These are phyloP conservation scores for Botrytis hyacinthi DNA, from an alignment of 2,329 filamentous ascomycete species.

Conservation along the genomic window DNA sequence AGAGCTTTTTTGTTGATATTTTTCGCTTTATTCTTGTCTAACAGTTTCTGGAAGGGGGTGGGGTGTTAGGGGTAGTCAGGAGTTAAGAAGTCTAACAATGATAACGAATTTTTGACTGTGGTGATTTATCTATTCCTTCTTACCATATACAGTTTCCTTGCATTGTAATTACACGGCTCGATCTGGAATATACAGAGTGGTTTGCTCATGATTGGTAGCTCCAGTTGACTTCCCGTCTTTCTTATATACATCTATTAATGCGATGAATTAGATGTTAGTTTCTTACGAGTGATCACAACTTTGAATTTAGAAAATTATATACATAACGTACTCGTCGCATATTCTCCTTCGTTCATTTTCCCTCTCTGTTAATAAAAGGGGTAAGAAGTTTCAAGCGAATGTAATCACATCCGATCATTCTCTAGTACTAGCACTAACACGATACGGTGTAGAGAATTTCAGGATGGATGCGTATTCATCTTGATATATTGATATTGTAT, in stretches of 20 bases:
- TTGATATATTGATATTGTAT: too few species aligned
- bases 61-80: too few species aligned
- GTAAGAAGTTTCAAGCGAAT: not conserved
- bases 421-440: too few species aligned
- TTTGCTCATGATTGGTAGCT: not conserved
- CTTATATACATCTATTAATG: not conserved
- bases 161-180: not conserved
- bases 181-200: not conserved
- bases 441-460: too few species aligned
- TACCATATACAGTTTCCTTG: not conserved
- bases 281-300: not conserved
- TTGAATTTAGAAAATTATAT: not conserved
- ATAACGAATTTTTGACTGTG: not conserved
- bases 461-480: too few species aligned
- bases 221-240: not conserved
- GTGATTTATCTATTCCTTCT: not conserved
- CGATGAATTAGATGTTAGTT: not conserved
- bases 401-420: not conserved
- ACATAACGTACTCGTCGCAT: fast-evolving
- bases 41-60: too few species aligned
- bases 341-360: not conserved
- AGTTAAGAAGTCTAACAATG: too few species aligned
- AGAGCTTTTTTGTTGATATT: too few species aligned
- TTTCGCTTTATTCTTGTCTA: too few species aligned
- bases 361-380: not conserved